Base-by-base conservation (phyloP, 2,329 filamentous ascomycete species). In the Stromatinia cepivora region DNA sequence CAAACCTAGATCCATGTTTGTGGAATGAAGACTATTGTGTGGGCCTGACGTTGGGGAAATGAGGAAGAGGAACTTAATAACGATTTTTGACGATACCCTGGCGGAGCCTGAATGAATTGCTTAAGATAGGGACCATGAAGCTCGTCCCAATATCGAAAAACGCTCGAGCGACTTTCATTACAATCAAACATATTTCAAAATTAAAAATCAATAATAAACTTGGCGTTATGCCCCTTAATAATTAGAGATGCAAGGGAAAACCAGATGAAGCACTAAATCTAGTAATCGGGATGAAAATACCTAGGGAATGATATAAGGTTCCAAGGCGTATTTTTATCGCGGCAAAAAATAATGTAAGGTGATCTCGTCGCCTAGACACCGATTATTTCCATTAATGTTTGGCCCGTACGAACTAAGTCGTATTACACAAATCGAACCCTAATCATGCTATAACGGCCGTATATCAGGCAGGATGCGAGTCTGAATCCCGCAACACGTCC, bases 11-110 rank as follows among this genome's bases (percentile, higher is more conserved):
- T 63, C 61, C 61, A 52, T 63, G 61, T 20, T 63, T 39, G 39
- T 39, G 31, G 46, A 63, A 63, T 39, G 46, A 52, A 28, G 48
- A 52, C 46, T 63, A n/a, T 63, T 13, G 10, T 63, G 46, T 52
- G 31, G 50, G 36, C 31, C 53, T 59, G 34, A 52, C 25, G 17
- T 25, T 67, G 66, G 56, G 66, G 66, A 62, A 53, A 52, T 48
- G 61, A 63, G 45, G 28, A 61, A 61, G 22, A 62, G 45, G 56
- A 45, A 52, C 42, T 62, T 62, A 56, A 62, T 67, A 67, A 67
- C 54, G 54, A 67, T n/a, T 45, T 39, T 36, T 50, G 34, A n/a
- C n/a, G 28, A 42, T 28, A 63, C 46, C 48, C n/a, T 50, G 46
- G 45, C 59, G 22, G 20, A 50, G 45, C 31, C 20, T 48, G 45